Conservation (phyloP, 352 stramenopile species). For the Globisporangium irregulare region DNA sequence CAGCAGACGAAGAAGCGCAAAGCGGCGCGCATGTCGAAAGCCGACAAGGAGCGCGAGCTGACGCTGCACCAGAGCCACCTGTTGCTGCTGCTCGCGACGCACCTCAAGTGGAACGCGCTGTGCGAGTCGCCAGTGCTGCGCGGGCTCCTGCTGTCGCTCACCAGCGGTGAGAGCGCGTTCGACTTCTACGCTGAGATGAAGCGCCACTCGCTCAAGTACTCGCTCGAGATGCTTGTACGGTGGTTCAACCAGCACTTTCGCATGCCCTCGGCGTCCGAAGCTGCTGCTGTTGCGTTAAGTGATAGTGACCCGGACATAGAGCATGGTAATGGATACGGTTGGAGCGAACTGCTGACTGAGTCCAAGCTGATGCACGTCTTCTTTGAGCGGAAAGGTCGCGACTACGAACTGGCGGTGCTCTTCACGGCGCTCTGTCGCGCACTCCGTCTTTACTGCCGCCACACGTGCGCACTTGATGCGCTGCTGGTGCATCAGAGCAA, state of each 20-base stretch:
- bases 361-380: constrained; percentile 52
- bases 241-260: constrained; percentile 65
- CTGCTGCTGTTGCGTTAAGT: constrained; percentile 8
- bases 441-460: constrained; percentile 47
- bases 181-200: constrained; percentile 46
- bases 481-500: constrained; percentile 44
- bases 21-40: constrained; percentile 48
- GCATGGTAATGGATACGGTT: not conserved
- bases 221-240: constrained; percentile 58
- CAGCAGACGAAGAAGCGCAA: constrained; percentile 28
- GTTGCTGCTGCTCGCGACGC: constrained; percentile 51
- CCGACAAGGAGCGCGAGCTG: constrained; percentile 60
- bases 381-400: constrained; percentile 34
- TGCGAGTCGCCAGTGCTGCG: constrained; percentile 41
- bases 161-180: constrained; percentile 25
- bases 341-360: constrained; percentile 35
- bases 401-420: constrained; percentile 54
- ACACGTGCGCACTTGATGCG: constrained; percentile 51
- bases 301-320: constrained; percentile 6
- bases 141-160: constrained; percentile 62
- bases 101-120: constrained; percentile 44
- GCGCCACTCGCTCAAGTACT: constrained; percentile 40
- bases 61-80: constrained; percentile 70
- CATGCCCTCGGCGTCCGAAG: not conserved
- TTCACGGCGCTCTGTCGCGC: constrained; percentile 64